Conservation (phyloP, 306 rosid species). For the Rosa chinensis region DNA sequence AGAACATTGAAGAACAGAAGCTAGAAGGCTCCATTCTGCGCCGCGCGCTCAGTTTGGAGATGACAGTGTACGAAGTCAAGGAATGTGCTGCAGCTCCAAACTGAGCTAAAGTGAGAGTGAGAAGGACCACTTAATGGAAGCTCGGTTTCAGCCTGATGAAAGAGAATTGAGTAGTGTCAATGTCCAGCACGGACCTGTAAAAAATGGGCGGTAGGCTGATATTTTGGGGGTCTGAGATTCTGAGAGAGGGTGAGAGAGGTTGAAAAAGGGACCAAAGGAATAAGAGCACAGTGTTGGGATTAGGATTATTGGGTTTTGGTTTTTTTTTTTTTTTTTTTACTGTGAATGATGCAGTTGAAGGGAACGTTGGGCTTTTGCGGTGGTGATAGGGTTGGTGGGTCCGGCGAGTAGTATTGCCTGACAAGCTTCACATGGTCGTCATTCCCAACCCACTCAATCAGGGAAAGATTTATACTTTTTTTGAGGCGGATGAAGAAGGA, state of each 20-base stretch:
- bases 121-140: not conserved
- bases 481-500: not conserved
- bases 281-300: not conserved
- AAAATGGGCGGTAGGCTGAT: not conserved
- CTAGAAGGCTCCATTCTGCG: slow-evolving; percentile 5
- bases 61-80: not conserved
- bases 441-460: slow-evolving; percentile 21
- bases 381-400: slow-evolving; percentile 27
- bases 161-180: not conserved
- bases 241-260: not conserved
- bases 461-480: not conserved
- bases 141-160: not conserved
- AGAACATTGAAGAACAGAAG: not conserved
- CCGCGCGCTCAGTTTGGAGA: not conserved
- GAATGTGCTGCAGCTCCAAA: not conserved
- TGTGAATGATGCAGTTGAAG: not conserved
- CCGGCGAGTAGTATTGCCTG: slow-evolving; percentile 25
- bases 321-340: not conserved
- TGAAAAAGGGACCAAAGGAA: not conserved
- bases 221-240: not conserved
- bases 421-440: slow-evolving; percentile 39
- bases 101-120: not conserved
- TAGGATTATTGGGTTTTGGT: not conserved
- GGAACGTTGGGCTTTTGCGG: not conserved
- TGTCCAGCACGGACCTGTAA: slow-evolving; percentile 1